Conservation (phyloP, 768 basidiomycete species). For the Kwoniella dendrophila region DNA sequence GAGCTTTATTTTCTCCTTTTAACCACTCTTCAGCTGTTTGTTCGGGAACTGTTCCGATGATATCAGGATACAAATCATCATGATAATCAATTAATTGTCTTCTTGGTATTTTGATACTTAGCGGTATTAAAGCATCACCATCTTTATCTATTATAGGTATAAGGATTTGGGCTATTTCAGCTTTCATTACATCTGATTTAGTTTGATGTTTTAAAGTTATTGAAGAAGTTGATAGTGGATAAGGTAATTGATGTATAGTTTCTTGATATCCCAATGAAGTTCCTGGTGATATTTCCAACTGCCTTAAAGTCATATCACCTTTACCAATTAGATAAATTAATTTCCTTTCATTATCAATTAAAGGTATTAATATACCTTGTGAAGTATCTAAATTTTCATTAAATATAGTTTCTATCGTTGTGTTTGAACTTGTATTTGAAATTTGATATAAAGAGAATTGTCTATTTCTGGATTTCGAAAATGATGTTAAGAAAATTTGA, state of each 20-base stretch:
- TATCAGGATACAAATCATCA: conserved; percentile 53
- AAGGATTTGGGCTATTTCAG: conserved; percentile 53
- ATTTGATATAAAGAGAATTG: conserved; percentile 48
- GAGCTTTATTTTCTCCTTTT: conserved; percentile 26
- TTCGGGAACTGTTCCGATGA: conserved; percentile 37
- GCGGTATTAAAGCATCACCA: conserved; percentile 52
- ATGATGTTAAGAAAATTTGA: conserved; percentile 39
- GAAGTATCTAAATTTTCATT: conserved; percentile 51
- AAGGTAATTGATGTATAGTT: conserved; percentile 42
- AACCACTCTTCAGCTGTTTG: conserved; percentile 34
- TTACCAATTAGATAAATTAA: conserved; percentile 54
- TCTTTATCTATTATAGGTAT: conserved; percentile 49
- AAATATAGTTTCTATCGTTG: conserved; percentile 29
- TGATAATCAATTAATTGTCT: conserved; percentile 57
- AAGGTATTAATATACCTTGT: conserved; percentile 47
- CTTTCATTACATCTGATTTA: conserved; percentile 54
- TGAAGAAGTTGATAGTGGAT: conserved; percentile 39
- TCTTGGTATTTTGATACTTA: conserved; percentile 52
- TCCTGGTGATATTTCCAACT: conserved; percentile 46
- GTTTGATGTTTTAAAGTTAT: conserved; percentile 41
- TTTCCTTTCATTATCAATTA: conserved; percentile 50
- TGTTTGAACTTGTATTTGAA: not conserved
- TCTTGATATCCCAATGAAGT: conserved; percentile 46
- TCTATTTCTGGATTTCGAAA: conserved; percentile 49
- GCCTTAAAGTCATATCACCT: conserved; percentile 56